Percentiles rank a stretch among this genome's conserved stretches.
Conservation (phyloP, 2,329 filamentous ascomycete species). For the Thelonectria discophora region DNA sequence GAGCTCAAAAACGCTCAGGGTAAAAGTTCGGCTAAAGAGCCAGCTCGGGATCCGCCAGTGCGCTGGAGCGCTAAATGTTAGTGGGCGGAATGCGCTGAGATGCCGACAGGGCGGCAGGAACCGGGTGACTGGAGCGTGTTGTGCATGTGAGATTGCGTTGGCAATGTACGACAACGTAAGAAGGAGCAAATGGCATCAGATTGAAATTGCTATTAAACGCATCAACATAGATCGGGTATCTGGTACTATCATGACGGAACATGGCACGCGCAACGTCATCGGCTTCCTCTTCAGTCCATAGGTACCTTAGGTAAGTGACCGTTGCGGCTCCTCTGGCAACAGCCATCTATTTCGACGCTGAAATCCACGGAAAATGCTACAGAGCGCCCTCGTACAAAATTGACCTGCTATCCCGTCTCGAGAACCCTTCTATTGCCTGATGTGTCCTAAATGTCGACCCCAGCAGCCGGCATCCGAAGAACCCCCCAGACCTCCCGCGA, state of each 20-base stretch:
- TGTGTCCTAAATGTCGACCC: constrained; percentile 32
- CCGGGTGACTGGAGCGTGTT: constrained; percentile 43
- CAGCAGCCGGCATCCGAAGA: constrained; percentile 27
- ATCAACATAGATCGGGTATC: constrained; percentile 6
- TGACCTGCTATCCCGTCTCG: constrained; percentile 32
- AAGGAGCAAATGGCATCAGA: not conserved
- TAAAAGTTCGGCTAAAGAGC: constrained; percentile 56
- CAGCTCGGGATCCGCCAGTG: constrained; percentile 38
- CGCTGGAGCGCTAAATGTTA: constrained; percentile 31
- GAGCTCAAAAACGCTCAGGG: constrained; percentile 55
- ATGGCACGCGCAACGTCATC: constrained; percentile 17
- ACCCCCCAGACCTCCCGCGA: constrained; percentile 35
- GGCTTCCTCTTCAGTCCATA: not conserved
- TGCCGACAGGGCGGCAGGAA: constrained; percentile 45
- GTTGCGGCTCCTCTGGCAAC: constrained; percentile 27
- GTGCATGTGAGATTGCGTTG: not conserved
- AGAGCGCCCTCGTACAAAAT: constrained; percentile 40
- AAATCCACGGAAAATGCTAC: constrained; percentile 38
- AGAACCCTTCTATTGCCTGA: constrained; percentile 36
- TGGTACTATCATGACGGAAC: constrained; percentile 1
- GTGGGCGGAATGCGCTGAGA: constrained; percentile 26
- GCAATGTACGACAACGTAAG: not conserved
- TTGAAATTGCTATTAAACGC: constrained; percentile 12
- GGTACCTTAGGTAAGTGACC: constrained; percentile 9
- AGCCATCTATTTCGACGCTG: constrained; percentile 45